Conservation (phyloP, 179 eudicot genomes). For the Silene noctiflora region DNA sequence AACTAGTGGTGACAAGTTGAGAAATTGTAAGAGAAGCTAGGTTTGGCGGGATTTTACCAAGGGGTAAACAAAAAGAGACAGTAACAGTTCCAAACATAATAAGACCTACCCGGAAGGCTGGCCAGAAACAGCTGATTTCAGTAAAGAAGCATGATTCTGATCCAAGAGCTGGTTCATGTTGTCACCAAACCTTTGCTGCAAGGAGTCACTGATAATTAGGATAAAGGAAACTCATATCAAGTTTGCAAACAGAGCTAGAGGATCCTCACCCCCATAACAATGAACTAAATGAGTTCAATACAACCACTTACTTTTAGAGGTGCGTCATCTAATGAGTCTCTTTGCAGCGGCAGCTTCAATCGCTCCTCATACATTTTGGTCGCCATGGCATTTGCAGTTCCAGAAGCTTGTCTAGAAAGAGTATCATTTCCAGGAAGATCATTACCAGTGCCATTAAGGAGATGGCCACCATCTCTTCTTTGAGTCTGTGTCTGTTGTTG, state of each 20-base stretch:
- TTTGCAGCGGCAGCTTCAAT: conserved; percentile 68
- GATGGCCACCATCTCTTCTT: conserved; percentile 71
- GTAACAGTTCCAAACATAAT: not conserved
- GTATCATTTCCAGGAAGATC: conserved; percentile 68
- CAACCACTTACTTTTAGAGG: conserved; percentile 58
- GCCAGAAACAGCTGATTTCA: conserved; percentile 69
- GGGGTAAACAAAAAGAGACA: not conserved
- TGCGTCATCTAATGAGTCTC: conserved; percentile 81
- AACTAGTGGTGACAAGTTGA: not conserved
- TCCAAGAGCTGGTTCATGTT: conserved; percentile 77
- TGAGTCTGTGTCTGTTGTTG: conserved; percentile 56
- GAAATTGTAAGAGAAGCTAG: not conserved
- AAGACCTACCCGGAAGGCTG: conserved; percentile 73
- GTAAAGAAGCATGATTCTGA: conserved; percentile 67
- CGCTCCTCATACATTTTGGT: conserved; percentile 93
- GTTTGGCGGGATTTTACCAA: not conserved
- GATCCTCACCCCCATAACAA: not conserved
- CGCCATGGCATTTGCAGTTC: conserved; percentile 80
- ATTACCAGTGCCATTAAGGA: conserved; percentile 67
- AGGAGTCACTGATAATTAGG: conserved; percentile 20
- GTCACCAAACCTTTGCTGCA: conserved; percentile 92
- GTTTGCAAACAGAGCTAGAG: not conserved
- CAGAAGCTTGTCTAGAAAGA: conserved; percentile 66
- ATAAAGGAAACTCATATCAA: not conserved
- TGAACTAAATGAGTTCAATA: not conserved